Percentiles rank a stretch among this genome's conserved stretches.
Evolutionary conservation across 176 grass and related monocot genomes (phyloP).

Genomic region (Hyparrhenia diplandra): DNA sequence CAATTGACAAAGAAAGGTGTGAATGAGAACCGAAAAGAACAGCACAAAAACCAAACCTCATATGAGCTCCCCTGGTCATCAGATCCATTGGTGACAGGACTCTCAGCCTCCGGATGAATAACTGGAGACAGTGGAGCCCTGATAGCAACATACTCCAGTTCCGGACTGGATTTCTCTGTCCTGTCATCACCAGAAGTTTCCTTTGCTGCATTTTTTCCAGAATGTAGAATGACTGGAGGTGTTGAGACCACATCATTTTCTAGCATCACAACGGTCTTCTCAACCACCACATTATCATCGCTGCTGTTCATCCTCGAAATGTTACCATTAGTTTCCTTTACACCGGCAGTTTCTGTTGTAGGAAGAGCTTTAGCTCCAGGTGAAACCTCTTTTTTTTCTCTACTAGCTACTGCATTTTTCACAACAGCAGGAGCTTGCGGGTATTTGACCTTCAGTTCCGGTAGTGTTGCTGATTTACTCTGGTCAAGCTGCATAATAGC

Average conservation of each 20-base stretch:
- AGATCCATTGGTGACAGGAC: constrained; percentile 10
- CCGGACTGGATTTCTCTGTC: constrained; percentile 22
- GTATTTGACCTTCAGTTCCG: constrained; percentile 66
- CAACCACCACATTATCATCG: constrained; percentile 47
- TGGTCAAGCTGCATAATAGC: constrained; percentile 91
- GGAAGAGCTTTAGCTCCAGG: constrained; percentile 25
- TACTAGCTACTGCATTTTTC: constrained; percentile 23
- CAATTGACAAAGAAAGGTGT: neutral
- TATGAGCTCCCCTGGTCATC: constrained; percentile 31
- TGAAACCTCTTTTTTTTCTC: constrained; percentile 29
- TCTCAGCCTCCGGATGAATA: constrained; percentile 28
- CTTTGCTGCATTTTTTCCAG: constrained; percentile 22
- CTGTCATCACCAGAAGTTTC: constrained; percentile 32
- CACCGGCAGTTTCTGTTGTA: constrained; percentile 19
- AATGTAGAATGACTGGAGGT: constrained; percentile 12
- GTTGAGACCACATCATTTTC: constrained; percentile 46
- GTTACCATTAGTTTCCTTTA: constrained; percentile 31
- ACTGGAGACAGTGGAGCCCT: constrained; percentile 58
- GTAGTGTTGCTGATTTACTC: constrained; percentile 77
- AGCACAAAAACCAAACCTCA: constrained; percentile 48
- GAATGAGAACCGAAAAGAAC: constrained; percentile 9
- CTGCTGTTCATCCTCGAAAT: constrained; percentile 28
- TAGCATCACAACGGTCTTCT: constrained; percentile 68
- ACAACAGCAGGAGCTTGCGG: constrained; percentile 25
- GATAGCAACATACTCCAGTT: constrained; percentile 42